Evolutionary conservation across 495 filamentous ascomycete genomes (phyloP).

Genomic region (Geopyxis carbonaria): DNA sequence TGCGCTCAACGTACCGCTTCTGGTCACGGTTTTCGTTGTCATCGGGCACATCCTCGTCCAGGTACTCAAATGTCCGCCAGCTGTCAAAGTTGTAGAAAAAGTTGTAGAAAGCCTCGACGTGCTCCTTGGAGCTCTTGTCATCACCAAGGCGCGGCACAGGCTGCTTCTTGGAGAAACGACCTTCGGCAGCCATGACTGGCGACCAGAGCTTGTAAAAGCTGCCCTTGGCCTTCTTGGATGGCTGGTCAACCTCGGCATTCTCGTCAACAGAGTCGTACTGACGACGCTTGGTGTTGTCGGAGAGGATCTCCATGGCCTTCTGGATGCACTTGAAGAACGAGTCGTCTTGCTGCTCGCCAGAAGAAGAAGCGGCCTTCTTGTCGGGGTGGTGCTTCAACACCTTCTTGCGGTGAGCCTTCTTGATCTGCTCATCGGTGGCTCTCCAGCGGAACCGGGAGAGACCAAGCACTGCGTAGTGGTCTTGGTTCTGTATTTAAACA

Average conservation of each 20-base stretch:
- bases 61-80: slow-evolving; percentile 94
- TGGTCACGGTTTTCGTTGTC: slow-evolving; percentile 98
- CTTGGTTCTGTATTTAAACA: slow-evolving; percentile 67
- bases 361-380: slow-evolving; percentile 73
- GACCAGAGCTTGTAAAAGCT: slow-evolving; percentile 92
- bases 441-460: slow-evolving; percentile 76
- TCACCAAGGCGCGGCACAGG: slow-evolving; percentile 74
- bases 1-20: slow-evolving; percentile 92
- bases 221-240: slow-evolving; percentile 76
- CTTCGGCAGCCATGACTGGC: slow-evolving; percentile 72
- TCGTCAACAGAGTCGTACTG: slow-evolving; percentile 96
- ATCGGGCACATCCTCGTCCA: slow-evolving; percentile 95
- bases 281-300: slow-evolving; percentile 79
- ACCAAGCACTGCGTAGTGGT: slow-evolving; percentile 95
- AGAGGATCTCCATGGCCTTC: slow-evolving; percentile 84
- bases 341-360: slow-evolving; percentile 73
- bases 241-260: slow-evolving; percentile 75
- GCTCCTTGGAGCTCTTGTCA: slow-evolving; percentile 68
- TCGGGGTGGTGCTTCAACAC: slow-evolving; percentile 96
- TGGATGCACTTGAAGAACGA: slow-evolving; percentile 99
- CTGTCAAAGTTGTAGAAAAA: slow-evolving; percentile 99
- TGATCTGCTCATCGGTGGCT: slow-evolving; percentile 95
- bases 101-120: slow-evolving; percentile 92
- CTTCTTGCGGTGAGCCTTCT: slow-evolving; percentile 97
- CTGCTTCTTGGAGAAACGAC: slow-evolving; percentile 74